phyloP scores from a whole-genome alignment of 176 grass and related monocot species.

The Carex pumila region DNA sequence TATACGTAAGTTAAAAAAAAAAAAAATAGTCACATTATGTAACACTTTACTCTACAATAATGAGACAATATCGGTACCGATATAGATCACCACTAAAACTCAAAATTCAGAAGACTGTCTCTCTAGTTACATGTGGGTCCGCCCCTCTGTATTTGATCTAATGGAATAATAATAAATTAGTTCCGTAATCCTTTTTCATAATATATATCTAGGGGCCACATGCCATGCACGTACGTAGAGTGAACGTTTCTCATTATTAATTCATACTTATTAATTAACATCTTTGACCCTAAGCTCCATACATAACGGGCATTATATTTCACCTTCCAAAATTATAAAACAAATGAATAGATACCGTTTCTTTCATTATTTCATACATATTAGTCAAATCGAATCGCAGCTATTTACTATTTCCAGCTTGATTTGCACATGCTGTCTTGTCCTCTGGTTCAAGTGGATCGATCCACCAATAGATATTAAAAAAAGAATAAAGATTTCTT shows the following conservation, averaged over 20 bases:
- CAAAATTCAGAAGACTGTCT: no score
- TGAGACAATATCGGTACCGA: no score
- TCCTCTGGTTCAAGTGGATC: neutral
- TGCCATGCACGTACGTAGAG: neutral
- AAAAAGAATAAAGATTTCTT: no score
- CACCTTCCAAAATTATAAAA: neutral
- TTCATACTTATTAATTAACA: neutral
- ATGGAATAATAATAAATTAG: neutral
- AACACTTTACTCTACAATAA: no score
- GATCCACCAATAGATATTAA: no score
- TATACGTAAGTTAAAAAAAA: no score
- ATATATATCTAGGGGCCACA: neutral
- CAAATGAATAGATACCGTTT: neutral
- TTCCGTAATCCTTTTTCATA: neutral
- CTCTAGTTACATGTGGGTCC: no score
- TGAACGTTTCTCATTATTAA: neutral
- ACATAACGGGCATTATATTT: neutral
- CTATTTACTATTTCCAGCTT: neutral
- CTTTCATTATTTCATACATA: no score
- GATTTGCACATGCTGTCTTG: no score
- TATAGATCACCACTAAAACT: no score
- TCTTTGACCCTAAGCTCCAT: neutral
- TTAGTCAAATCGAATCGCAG: conserved; percentile 4
- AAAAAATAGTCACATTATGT: no score
- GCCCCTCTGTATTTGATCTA: no score